Evolutionary conservation across 495 filamentous ascomycete genomes (phyloP), one percentile per base, ranked within the genome.

Genomic region (Xylaria bambusicola): DNA sequence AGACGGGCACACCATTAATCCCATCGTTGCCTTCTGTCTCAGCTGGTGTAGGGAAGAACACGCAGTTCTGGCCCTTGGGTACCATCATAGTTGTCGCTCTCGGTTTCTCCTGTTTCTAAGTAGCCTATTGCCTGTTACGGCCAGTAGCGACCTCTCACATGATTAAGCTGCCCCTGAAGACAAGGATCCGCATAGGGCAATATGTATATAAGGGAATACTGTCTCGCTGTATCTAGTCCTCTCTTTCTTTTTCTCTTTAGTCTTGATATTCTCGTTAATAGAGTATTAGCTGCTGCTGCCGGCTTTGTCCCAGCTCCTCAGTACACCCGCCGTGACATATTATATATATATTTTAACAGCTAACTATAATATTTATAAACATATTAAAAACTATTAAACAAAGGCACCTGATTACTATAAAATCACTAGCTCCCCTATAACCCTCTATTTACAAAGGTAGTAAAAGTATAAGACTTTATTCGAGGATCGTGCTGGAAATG

Each of bases 361-460:
- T 13, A 38, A 3, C n/a, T n/a, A n/a, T n/a, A 38, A 3, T 38
- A 13, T 38, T 38, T 15, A 15, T 38, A 38, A 38, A 38, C 36
- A 38, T 38, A 38, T 13, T 38, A 38, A 15, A 38, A 38, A 7
- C 13, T 47, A 15, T 47, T 5, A 29, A 12, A 47, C 23, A 47
- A 47, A 47, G 23, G 45, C 21, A 47, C 21, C 13, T 10, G 18
- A 15, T 47, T 13, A 27, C 45, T 47, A 47, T 47, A 27, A 47
- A 47, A 26, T 47, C n/a, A 47, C 45, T 20, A 24, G 24, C 45
- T 26, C 45, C 45, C 21, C 45, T 47, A 47, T 15, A n/a, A 47
- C 23, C 21, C 45, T 47, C 24, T 27, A n/a, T 26, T 47, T 26
- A 15, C 45, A 47, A 47, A 47, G 45, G 45, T 47, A 47, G 45